A percentile compares a stretch with the other conserved stretches of the same genome.
Evolutionary conservation across 2,329 filamentous ascomycete genomes (phyloP).

Genomic region (Sarocladium kiliense): DNA sequence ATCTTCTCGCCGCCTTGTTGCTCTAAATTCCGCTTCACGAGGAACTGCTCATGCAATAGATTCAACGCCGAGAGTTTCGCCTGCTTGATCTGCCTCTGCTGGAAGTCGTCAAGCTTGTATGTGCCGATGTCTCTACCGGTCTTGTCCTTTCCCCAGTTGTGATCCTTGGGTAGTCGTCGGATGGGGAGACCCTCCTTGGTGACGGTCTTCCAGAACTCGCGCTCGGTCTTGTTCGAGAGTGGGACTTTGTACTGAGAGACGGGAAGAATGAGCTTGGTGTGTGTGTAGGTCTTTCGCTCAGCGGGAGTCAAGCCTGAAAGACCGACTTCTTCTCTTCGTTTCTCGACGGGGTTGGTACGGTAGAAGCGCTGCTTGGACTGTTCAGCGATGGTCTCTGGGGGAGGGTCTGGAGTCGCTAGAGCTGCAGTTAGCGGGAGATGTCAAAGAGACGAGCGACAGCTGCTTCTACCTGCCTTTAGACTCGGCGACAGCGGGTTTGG

Average conservation of each 20-base stretch:
- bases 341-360: conserved; percentile 44
- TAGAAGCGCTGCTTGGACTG: conserved; percentile 42
- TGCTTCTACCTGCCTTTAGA: conserved; percentile 17
- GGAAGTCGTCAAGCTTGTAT: conserved; percentile 41
- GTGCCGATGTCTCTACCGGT: conserved; percentile 43
- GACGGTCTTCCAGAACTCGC: conserved; percentile 53
- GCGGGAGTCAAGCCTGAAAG: conserved; percentile 38
- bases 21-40: conserved; percentile 29
- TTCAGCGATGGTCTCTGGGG: conserved; percentile 42
- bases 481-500: conserved; percentile 22
- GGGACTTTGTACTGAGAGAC: conserved; percentile 29
- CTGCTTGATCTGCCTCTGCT: conserved; percentile 35
- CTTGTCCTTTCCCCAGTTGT: conserved; percentile 47
- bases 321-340: conserved; percentile 38
- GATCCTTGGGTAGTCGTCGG: conserved; percentile 33
- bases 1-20: conserved; percentile 19
- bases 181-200: conserved; percentile 47
- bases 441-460: no score
- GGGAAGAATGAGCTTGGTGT: conserved; percentile 39
- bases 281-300: conserved; percentile 45
- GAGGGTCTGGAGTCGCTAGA: conserved; percentile 23
- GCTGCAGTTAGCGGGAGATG: conserved; percentile 7
- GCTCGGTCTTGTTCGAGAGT: conserved; percentile 42
- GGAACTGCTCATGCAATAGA: conserved; percentile 40
- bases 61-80: conserved; percentile 37